These are phyloP conservation scores for Fusarium poae DNA, from an alignment of 2,329 filamentous ascomycete genomes.

Conservation along the genomic window DNA sequence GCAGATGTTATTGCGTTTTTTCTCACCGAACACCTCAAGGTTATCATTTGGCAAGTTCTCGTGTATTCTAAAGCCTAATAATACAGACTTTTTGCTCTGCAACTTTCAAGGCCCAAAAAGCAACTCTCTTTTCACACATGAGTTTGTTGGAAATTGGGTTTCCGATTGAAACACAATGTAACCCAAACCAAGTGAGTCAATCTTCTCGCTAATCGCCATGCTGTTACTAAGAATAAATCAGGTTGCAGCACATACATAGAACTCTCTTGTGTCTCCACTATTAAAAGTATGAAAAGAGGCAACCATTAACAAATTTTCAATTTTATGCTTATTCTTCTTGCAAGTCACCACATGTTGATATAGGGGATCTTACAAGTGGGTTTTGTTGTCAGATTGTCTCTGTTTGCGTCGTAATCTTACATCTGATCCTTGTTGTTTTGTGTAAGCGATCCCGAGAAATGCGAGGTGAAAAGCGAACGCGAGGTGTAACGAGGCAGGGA, in stretches of 20 bases:
- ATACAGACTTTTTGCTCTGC: too few species aligned
- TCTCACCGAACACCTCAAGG: too few species aligned
- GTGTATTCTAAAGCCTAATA: too few species aligned
- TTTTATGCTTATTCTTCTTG: not conserved
- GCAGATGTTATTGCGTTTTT: too few species aligned
- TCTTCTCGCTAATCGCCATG: not conserved
- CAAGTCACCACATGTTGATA: not conserved
- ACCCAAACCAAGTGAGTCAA: not conserved
- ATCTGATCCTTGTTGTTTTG: not conserved
- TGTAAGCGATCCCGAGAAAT: conserved; percentile 1
- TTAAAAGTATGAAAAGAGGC: not conserved
- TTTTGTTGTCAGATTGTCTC: not conserved
- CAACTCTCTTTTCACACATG: too few species aligned
- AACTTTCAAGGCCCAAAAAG: too few species aligned
- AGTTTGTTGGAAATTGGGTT: too few species aligned
- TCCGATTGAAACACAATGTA: not conserved
- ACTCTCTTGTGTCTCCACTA: not conserved
- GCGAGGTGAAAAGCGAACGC: not conserved
- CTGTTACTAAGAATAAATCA: not conserved
- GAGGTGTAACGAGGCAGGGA: not conserved
- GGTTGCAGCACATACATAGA: not conserved
- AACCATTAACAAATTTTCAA: not conserved
- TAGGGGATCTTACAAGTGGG: not conserved
- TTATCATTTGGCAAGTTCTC: too few species aligned
- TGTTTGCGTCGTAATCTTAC: conserved; percentile 6